Percentiles rank a stretch among this genome's conserved stretches.
Conservation (phyloP, 768 basidiomycete species). For the Mycena galericulata region DNA sequence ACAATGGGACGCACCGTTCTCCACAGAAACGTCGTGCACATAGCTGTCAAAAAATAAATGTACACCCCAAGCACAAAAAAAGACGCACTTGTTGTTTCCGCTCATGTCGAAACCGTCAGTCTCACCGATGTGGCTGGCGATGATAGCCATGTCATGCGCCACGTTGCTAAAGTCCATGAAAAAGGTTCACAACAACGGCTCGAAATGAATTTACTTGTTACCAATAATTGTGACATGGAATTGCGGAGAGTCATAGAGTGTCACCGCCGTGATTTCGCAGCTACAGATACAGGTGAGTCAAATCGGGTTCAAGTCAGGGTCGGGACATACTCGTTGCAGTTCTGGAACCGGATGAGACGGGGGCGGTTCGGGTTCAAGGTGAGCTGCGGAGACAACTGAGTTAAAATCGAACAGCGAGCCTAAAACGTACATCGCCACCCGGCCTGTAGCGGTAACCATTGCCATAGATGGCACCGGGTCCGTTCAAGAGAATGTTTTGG, state of each 20-base stretch:
- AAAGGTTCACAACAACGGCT: neutral
- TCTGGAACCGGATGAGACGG: conserved; percentile 41
- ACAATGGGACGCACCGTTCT: conserved; percentile 39
- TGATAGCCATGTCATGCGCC: conserved; percentile 40
- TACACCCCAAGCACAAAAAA: neutral
- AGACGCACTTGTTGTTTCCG: conserved; percentile 39
- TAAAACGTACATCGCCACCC: conserved; percentile 31
- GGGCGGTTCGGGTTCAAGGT: conserved; percentile 36
- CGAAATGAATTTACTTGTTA: conserved; percentile 7
- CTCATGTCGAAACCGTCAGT: conserved; percentile 43
- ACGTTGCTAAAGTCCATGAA: conserved; percentile 30
- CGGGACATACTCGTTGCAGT: conserved; percentile 36
- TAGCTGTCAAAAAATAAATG: conserved; percentile 27
- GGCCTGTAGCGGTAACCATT: conserved; percentile 41
- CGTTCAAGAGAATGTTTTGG: conserved; percentile 36
- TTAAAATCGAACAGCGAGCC: neutral
- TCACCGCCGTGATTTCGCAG: conserved; percentile 36
- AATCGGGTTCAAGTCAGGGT: neutral
- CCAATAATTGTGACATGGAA: conserved; percentile 43
- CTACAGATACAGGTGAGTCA: conserved; percentile 3
- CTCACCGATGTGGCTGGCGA: conserved; percentile 39
- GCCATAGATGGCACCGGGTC: conserved; percentile 38
- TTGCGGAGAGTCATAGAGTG: conserved; percentile 37
- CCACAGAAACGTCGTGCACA: conserved; percentile 49
- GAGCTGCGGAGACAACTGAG: conserved; percentile 24